Conservation (phyloP, 805 yeast genomes). For the Wickerhamiella sergipiensis region DNA sequence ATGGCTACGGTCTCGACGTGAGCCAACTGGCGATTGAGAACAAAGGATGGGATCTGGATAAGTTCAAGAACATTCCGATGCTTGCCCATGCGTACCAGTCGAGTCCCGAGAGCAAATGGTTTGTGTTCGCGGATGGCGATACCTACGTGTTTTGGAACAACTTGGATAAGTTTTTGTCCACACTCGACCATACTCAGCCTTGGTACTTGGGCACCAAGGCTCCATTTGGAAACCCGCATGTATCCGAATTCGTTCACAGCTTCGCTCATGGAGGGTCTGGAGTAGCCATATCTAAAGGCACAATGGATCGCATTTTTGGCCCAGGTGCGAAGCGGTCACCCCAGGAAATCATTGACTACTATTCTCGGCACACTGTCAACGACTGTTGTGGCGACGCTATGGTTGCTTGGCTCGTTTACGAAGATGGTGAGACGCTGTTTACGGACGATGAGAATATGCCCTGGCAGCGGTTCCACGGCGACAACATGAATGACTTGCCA, state of each 20-base stretch:
- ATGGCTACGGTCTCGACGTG: constrained; percentile 14
- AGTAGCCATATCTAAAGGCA: constrained; percentile 21
- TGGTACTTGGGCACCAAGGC: neutral
- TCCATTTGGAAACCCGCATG: neutral
- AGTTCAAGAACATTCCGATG: constrained; percentile 27
- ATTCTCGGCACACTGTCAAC: constrained; percentile 14
- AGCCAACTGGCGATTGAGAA: constrained; percentile 6
- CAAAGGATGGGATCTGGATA: constrained; percentile 24
- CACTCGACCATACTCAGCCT: neutral
- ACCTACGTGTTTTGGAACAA: constrained; percentile 18
- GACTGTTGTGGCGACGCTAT: constrained; percentile 27
- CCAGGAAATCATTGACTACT: constrained; percentile 10
- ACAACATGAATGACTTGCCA: constrained; percentile 17
- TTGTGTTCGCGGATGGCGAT: constrained; percentile 27
- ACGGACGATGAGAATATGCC: constrained; percentile 5
- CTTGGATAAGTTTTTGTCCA: neutral
- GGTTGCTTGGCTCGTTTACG: constrained; percentile 21
- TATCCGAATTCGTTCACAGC: constrained; percentile 7
- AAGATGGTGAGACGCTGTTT: constrained; percentile 13
- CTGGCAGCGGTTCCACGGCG: constrained; percentile 23
- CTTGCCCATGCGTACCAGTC: constrained; percentile 24
- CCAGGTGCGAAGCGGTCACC: constrained; percentile 7
- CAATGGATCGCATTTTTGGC: constrained; percentile 21
- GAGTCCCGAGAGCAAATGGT: constrained; percentile 23
- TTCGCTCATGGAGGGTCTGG: constrained; percentile 31